Evolutionary conservation across 495 filamentous ascomycete genomes (phyloP).

Genomic region (Opeltia flavorubescens): DNA sequence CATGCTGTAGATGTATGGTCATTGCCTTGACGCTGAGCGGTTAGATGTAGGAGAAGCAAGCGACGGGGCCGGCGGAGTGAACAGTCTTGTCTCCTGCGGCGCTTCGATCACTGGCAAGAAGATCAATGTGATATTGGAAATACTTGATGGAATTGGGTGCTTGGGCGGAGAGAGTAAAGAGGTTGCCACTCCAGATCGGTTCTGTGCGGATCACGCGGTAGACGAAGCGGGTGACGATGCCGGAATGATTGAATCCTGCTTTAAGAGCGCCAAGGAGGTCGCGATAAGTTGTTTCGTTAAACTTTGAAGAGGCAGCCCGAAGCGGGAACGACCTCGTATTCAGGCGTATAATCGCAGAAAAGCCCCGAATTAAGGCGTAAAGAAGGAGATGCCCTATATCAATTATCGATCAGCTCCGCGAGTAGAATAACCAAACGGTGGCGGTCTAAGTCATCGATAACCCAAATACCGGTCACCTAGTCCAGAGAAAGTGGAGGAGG

Average conservation of each 20-base stretch:
- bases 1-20: conserved; percentile 55
- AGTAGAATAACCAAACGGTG: no score
- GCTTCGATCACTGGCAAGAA: no score
- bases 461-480: no score
- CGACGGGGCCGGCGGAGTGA: conserved; percentile 21
- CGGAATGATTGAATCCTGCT: conserved; percentile 39
- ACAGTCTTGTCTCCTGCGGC: conserved; percentile 7
- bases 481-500: no score
- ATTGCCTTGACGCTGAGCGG: conserved; percentile 45
- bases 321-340: conserved; percentile 21
- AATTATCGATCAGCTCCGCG: no score
- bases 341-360: conserved; percentile 20
- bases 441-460: no score
- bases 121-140: conserved; percentile 16
- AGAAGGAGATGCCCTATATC: conserved; percentile 22
- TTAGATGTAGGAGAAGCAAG: conserved; percentile 20
- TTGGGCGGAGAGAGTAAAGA: conserved; percentile 17
- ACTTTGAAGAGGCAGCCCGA: conserved; percentile 13
- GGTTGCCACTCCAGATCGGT: conserved; percentile 35
- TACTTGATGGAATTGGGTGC: conserved; percentile 14
- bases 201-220: conserved; percentile 15
- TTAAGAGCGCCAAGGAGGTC: conserved; percentile 40
- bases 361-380: conserved; percentile 20
- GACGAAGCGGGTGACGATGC: conserved; percentile 25
- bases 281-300: conserved; percentile 10